Base-by-base conservation (phyloP, 805 yeast genomes). In the Candida argentea region DNA sequence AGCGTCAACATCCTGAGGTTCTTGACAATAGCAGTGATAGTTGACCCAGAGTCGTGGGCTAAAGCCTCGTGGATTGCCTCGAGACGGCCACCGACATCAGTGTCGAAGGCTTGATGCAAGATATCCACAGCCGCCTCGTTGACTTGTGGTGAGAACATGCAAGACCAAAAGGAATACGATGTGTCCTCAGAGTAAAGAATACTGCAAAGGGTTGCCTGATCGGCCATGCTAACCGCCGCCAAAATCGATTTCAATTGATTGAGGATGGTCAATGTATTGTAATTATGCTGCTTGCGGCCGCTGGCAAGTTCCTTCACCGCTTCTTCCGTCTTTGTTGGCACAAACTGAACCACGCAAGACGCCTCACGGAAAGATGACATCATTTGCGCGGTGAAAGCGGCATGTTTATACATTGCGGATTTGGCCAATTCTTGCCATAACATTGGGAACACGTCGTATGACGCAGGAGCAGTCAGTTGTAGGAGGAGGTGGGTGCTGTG, bases 41-140 rank as follows among this genome's bases (percentile, higher is more conserved):
- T 65, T 5, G 55, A 45, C 3, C 52, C 43, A 9, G 76, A 45
- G 31, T 70, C 61, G 6, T 54, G 44, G 6, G 51, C 49, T 15
- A 86, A 52, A 20, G 76, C 45, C 4, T 64, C 66, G 26, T 63
- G 70, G n/a, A 83, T 61, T 20, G 86, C 84, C 48, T 82, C 94
- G 20, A 72, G 54, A 42, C 95, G 67, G 11, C 87, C 95, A 20
- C 54, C 58, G 9, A 76, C 82, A 16, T 48, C 56, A 14, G 46
- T 47, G 48, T 85, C 93, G 48, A 72, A 80, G 0, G 82, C 72
- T 38, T 82, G 89, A 42, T 80, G 78, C 3, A 86, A 48, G 13
- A 84, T 62, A 36, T 78, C 78, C 5, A 81, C 65, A 1, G 87
- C 79, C 1, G 77, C 65, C 44, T 83, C 85, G 34, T 76, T 78